Percentiles rank a stretch among this genome's conserved stretches.
phyloP scores from a whole-genome alignment of 75 land plant species.

The Cunninghamia lanceolata region DNA sequence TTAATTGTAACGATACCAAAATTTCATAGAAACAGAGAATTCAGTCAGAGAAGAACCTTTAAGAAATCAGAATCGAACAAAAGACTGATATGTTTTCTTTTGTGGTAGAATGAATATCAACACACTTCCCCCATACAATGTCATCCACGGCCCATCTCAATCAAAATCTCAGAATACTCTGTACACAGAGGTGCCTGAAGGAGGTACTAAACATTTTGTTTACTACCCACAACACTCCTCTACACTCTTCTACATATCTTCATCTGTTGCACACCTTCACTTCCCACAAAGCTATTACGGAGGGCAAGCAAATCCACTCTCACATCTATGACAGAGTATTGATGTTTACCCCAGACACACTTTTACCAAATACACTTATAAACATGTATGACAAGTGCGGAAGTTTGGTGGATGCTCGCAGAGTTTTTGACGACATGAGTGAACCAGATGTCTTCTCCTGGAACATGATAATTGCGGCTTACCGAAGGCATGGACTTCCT shows the following conservation, averaged over 20 bases:
- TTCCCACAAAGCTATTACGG: not conserved
- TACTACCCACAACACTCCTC: no score
- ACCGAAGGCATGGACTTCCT: not conserved
- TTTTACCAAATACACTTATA: constrained; percentile 1
- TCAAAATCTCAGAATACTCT: no score
- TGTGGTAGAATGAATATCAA: no score
- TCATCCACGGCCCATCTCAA: no score
- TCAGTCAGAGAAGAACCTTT: no score
- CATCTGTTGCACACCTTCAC: not conserved
- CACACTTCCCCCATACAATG: no score
- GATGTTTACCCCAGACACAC: not conserved
- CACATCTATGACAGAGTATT: not conserved
- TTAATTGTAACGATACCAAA: no score
- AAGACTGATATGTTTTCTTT: no score
- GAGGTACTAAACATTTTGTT: no score
- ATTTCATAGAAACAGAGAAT: no score
- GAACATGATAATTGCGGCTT: constrained; percentile 10
- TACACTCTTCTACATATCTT: not conserved
- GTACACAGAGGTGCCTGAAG: no score
- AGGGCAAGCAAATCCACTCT: not conserved
- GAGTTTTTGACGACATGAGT: constrained; percentile 11
- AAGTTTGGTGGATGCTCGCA: constrained; percentile 13
- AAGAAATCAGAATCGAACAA: no score
- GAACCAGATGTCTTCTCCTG: constrained; percentile 11
- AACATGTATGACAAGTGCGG: constrained; percentile 20